phyloP scores from a whole-genome alignment of 495 filamentous ascomycete genomes.

The Penicillium roqueforti region DNA sequence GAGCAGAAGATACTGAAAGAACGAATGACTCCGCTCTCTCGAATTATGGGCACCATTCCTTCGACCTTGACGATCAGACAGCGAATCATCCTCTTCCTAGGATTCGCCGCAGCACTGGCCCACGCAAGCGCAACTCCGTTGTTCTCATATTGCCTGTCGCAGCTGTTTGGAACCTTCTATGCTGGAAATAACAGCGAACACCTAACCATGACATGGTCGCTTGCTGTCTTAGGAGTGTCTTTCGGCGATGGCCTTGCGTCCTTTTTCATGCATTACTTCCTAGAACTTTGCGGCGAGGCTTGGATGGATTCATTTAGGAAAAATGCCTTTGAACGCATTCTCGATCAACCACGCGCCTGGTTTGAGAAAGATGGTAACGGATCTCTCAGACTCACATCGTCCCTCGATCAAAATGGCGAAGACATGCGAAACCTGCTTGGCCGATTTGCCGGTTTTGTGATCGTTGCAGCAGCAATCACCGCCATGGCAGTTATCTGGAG shows the following conservation, averaged over 20 bases:
- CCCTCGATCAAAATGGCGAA: slow-evolving; percentile 78
- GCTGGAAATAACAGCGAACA: slow-evolving; percentile 36
- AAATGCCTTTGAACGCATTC: slow-evolving; percentile 62
- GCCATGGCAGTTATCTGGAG: slow-evolving; percentile 68
- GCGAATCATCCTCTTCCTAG: slow-evolving; percentile 54
- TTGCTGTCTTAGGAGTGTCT: slow-evolving; percentile 65
- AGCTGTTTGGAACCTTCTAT: slow-evolving; percentile 69
- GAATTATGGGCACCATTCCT: slow-evolving; percentile 63
- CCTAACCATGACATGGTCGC: slow-evolving; percentile 60
- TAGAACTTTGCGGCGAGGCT: slow-evolving; percentile 67
- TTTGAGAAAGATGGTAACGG: slow-evolving; percentile 71
- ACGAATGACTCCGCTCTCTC: slow-evolving; percentile 29
- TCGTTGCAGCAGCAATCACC: slow-evolving; percentile 63
- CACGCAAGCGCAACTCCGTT: slow-evolving; percentile 68
- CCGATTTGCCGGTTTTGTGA: slow-evolving; percentile 65
- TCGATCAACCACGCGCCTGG: slow-evolving; percentile 80
- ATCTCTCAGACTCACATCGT: slow-evolving; percentile 57
- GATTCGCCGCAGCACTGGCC: slow-evolving; percentile 55
- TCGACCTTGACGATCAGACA: slow-evolving; percentile 46
- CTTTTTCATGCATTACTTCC: slow-evolving; percentile 62
- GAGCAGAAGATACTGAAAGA: slow-evolving; percentile 4
- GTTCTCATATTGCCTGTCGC: slow-evolving; percentile 74
- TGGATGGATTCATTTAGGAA: slow-evolving; percentile 75
- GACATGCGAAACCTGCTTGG: slow-evolving; percentile 81
- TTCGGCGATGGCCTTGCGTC: slow-evolving; percentile 58